Percentiles rank a stretch among this genome's conserved stretches.
Evolutionary conservation across 148 eudicot species (phyloP).

Genomic region (Salicornia ramosissima): DNA sequence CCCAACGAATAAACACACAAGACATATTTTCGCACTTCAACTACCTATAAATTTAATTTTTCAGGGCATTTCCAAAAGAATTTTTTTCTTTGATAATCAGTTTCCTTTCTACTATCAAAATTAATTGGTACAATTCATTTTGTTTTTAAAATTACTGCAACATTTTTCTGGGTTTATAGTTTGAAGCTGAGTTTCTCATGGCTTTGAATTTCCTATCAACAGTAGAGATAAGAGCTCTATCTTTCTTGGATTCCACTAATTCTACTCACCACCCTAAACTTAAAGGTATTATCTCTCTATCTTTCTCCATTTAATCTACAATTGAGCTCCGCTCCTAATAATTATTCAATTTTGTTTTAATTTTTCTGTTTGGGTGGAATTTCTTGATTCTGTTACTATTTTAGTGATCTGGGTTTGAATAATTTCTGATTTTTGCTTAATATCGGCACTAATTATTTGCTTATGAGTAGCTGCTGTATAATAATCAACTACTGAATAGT

Average conservation of each 20-base stretch:
- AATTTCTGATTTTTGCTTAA: conserved; percentile 5
- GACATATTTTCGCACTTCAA: too few species aligned
- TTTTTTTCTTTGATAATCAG: not conserved
- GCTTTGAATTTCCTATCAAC: conserved; percentile 61
- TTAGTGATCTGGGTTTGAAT: conserved; percentile 18
- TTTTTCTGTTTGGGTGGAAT: conserved; percentile 10
- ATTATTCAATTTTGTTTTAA: not conserved
- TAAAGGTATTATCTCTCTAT: conserved; percentile 45
- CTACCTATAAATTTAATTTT: too few species aligned
- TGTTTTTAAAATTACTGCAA: not conserved
- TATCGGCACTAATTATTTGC: conserved; percentile 4
- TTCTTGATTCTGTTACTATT: conserved; percentile 11
- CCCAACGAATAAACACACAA: too few species aligned
- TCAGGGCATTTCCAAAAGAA: not conserved
- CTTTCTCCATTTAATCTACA: not conserved
- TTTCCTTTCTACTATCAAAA: not conserved
- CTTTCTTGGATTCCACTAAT: conserved; percentile 57
- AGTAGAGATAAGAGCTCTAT: conserved; percentile 53
- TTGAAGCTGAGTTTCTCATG: conserved; percentile 33
- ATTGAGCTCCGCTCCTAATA: not conserved
- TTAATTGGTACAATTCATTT: not conserved
- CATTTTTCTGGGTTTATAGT: conserved; percentile 7
- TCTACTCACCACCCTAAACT: conserved; percentile 42
- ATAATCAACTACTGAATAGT: not conserved
- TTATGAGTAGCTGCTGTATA: not conserved